These are phyloP conservation scores for Melaleuca quinquenervia DNA, from an alignment of 345 rosid species.

Conservation along the genomic window DNA sequence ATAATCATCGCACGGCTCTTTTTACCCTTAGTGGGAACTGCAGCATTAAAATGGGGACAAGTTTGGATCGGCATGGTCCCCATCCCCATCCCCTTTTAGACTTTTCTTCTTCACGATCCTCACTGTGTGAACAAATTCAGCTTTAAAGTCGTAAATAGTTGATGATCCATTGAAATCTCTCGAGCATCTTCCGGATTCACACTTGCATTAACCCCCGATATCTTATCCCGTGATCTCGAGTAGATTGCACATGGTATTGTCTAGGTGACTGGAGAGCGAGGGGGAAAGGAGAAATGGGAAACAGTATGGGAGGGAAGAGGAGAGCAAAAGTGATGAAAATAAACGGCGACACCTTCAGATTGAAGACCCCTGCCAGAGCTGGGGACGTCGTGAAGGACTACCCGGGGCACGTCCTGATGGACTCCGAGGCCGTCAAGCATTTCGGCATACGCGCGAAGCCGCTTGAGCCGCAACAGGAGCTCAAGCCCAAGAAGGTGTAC, in stretches of 20 bases:
- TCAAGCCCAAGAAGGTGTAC: conserved; percentile 51
- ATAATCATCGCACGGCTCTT: neutral
- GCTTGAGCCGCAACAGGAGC: conserved; percentile 42
- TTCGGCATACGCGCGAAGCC: conserved; percentile 74
- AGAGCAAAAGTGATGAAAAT: conserved; percentile 73
- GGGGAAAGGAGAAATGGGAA: conserved; percentile 42
- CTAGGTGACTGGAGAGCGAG: neutral
- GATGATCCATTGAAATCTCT: neutral
- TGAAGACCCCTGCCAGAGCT: conserved; percentile 54
- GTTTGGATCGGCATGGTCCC: neutral
- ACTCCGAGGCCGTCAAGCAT: conserved; percentile 70
- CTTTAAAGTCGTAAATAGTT: neutral
- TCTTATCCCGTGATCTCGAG: neutral
- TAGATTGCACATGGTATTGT: too few species aligned
- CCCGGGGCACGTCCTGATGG: conserved; percentile 72
- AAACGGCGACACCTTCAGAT: conserved; percentile 66
- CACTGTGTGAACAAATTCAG: neutral
- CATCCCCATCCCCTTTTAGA: neutral
- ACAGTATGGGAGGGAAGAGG: conserved; percentile 41
- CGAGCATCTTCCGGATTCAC: neutral
- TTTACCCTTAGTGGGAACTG: neutral
- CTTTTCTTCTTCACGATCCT: neutral
- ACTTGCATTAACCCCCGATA: neutral
- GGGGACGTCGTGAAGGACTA: conserved; percentile 49
- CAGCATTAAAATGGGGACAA: neutral